These are phyloP conservation scores for Lepraria neglecta DNA, from an alignment of 495 filamentous ascomycete genomes.

Conservation along the genomic window DNA sequence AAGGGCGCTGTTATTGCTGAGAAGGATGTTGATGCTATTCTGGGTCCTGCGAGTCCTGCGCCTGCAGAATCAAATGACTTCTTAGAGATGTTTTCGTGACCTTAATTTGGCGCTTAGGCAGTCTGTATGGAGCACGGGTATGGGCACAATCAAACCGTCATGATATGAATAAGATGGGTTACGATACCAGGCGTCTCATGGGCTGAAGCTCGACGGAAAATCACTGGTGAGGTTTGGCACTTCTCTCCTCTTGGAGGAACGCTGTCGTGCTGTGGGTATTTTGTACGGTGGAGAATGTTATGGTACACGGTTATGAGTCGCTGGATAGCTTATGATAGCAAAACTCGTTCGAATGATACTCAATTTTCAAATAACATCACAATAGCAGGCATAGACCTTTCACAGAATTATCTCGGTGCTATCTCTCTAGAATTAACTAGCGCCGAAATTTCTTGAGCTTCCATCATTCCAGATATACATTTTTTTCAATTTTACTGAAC, in stretches of 20 bases:
- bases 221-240: neutral
- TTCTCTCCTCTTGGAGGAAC: neutral
- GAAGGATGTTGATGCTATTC: slow-evolving; percentile 75
- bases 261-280: neutral
- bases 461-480: too few species aligned
- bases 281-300: neutral
- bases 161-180: neutral
- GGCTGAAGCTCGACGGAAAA: neutral
- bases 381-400: too few species aligned
- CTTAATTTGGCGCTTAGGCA: neutral
- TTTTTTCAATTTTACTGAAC: too few species aligned
- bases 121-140: neutral
- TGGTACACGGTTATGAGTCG: neutral
- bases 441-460: too few species aligned
- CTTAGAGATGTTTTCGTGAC: slow-evolving; percentile 23
- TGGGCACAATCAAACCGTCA: neutral
- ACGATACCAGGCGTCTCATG: neutral
- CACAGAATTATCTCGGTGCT: too few species aligned
- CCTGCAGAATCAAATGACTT: slow-evolving; percentile 23
- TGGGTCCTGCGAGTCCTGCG: slow-evolving; percentile 52
- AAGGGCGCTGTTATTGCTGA: slow-evolving; percentile 86
- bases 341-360: neutral
- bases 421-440: too few species aligned
- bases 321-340: neutral
- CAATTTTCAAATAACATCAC: neutral